These are phyloP conservation scores for Calonectria naviculata DNA, from an alignment of 2,329 filamentous ascomycete species.

Conservation along the genomic window DNA sequence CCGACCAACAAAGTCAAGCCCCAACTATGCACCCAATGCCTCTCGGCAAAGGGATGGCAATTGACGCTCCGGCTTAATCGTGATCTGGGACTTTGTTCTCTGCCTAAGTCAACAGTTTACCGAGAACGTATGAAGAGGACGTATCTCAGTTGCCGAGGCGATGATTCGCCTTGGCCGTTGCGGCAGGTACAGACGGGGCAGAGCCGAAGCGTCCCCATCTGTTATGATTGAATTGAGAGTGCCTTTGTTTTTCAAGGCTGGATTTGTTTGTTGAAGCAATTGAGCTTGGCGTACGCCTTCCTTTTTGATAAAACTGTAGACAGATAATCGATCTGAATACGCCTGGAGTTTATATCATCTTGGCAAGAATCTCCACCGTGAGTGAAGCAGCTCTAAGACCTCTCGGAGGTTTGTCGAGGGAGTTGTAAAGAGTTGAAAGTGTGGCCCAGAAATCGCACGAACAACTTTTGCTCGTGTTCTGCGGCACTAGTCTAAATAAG, in stretches of 20 bases:
- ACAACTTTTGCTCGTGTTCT: background rate
- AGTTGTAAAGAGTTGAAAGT: conserved; percentile 12
- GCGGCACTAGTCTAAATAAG: background rate
- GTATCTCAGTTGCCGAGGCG: conserved; percentile 71
- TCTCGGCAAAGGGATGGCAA: conserved; percentile 85
- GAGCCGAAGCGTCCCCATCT: conserved; percentile 1
- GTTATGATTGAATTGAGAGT: background rate
- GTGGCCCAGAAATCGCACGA: background rate
- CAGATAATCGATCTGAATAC: conserved; percentile 1
- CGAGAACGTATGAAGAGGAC: conserved; percentile 76
- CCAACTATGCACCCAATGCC: conserved; percentile 85
- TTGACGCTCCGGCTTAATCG: conserved; percentile 99
- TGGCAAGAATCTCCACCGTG: background rate
- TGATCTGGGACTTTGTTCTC: conserved; percentile 78
- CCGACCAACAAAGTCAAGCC: conserved; percentile 95
- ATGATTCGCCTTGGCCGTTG: conserved; percentile 61
- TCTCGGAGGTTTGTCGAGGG: conserved; percentile 8
- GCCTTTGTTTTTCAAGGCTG: background rate
- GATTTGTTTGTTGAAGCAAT: background rate
- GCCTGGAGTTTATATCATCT: background rate
- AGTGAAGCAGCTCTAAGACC: conserved; percentile 5
- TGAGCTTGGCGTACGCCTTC: background rate
- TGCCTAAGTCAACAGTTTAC: conserved; percentile 83
- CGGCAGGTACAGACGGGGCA: conserved; percentile 52
- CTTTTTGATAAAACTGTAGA: background rate